Evolutionary conservation across 345 rosid genomes (phyloP).

Genomic region (Pistacia integerrima): DNA sequence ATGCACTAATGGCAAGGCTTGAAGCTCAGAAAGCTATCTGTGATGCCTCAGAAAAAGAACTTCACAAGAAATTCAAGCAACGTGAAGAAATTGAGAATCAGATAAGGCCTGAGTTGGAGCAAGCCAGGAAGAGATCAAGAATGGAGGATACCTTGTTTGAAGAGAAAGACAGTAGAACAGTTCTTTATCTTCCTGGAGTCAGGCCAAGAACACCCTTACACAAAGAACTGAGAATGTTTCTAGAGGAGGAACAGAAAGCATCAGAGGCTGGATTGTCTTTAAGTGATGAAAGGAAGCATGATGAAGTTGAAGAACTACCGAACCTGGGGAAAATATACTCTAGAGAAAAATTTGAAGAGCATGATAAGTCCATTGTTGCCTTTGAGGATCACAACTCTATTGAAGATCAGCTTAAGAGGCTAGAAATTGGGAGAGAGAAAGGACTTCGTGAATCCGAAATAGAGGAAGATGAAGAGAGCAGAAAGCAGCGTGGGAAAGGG

Average conservation of each 20-base stretch:
- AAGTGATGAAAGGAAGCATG: slow-evolving; percentile 36
- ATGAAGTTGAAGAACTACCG: slow-evolving; percentile 39
- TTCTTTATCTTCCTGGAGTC: slow-evolving; percentile 67
- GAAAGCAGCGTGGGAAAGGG: slow-evolving; percentile 81
- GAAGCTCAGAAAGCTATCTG: slow-evolving; percentile 93
- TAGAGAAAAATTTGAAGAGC: slow-evolving; percentile 32
- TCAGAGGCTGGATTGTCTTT: slow-evolving; percentile 40
- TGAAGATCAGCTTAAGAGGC: slow-evolving; percentile 42
- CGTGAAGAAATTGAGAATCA: slow-evolving; percentile 78
- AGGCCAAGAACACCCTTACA: slow-evolving; percentile 48
- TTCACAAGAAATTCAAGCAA: slow-evolving; percentile 80
- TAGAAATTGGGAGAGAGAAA: slow-evolving; percentile 45
- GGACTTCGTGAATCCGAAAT: slow-evolving; percentile 44
- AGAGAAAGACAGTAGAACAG: slow-evolving; percentile 45
- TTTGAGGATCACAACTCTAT: slow-evolving; percentile 35
- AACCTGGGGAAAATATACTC: slow-evolving; percentile 19
- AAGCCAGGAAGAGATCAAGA: slow-evolving; percentile 84
- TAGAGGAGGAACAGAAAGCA: slow-evolving; percentile 76
- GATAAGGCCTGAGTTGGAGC: slow-evolving; percentile 75
- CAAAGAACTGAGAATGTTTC: slow-evolving; percentile 68
- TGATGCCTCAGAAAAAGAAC: slow-evolving; percentile 84
- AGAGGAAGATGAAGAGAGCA: slow-evolving; percentile 80
- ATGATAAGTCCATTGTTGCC: slow-evolving; percentile 35
- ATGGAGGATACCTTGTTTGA: slow-evolving; percentile 52
- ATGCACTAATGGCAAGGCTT: slow-evolving; percentile 83